Conservation (phyloP, 1,139 yeast genomes). For the Starmera stellimalicola region DNA sequence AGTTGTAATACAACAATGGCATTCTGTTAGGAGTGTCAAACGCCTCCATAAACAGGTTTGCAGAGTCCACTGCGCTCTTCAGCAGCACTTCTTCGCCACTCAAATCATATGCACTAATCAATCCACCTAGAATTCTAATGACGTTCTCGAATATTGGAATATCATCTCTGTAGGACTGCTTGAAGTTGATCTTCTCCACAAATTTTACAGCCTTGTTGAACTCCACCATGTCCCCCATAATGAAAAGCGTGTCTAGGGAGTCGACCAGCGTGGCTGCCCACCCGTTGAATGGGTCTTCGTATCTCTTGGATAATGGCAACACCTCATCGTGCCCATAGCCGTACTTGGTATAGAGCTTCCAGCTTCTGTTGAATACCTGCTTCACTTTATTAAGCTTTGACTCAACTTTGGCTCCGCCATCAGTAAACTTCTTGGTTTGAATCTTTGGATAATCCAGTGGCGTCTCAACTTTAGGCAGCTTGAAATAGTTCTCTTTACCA, state of each 20-base stretch:
- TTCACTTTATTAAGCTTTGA: slow-evolving; percentile 36
- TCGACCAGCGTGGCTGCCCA: slow-evolving; percentile 53
- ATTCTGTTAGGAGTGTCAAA: slow-evolving; percentile 62
- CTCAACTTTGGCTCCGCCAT: slow-evolving; percentile 22
- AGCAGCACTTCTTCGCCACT: slow-evolving; percentile 45
- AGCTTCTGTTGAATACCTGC: slow-evolving; percentile 44
- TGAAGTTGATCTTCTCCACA: slow-evolving; percentile 46
- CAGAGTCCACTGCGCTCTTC: slow-evolving; percentile 52
- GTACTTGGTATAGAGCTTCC: slow-evolving; percentile 47
- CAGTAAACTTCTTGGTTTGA: slow-evolving; percentile 20
- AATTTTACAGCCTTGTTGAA: slow-evolving; percentile 41
- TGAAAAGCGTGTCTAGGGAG: slow-evolving; percentile 55
- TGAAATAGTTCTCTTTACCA: slow-evolving; percentile 23
- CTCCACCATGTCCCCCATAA: slow-evolving; percentile 52
- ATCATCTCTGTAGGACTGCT: slow-evolving; percentile 26
- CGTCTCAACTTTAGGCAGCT: slow-evolving; percentile 16
- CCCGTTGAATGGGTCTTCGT: slow-evolving; percentile 33
- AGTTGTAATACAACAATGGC: slow-evolving; percentile 57
- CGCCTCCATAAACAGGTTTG: slow-evolving; percentile 57
- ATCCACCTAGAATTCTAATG: slow-evolving; percentile 64
- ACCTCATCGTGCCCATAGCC: slow-evolving; percentile 68
- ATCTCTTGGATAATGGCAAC: slow-evolving; percentile 25
- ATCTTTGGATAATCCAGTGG: slow-evolving; percentile 17
- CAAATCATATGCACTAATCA: slow-evolving; percentile 60
- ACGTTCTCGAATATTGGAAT: slow-evolving; percentile 69